A percentile compares a stretch with the other conserved stretches of the same genome.
Evolutionary conservation across 2,329 filamentous ascomycete species (phyloP).

Genomic region (Microdochium bolleyi): DNA sequence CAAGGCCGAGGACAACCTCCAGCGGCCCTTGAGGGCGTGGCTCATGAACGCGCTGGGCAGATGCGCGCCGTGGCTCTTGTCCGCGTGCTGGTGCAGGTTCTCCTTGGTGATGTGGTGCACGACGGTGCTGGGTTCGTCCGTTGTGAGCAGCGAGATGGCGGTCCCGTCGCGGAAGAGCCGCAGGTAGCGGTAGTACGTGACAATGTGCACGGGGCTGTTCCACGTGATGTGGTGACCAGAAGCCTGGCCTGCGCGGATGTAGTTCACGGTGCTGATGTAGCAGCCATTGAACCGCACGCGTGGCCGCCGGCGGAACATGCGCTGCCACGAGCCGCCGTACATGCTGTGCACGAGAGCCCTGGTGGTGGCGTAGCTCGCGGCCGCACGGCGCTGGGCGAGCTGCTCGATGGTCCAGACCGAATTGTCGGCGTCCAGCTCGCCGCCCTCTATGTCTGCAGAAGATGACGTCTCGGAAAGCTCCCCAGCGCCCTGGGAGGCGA

Average conservation of each 20-base stretch:
- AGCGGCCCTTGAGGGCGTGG: conserved; percentile 52
- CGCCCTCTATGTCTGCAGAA: conserved; percentile 10
- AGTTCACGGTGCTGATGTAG: conserved; percentile 97
- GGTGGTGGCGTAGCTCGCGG: conserved; percentile 25
- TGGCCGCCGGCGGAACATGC: conserved; percentile 74
- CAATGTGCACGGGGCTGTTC: conserved; percentile 80
- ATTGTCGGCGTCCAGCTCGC: conserved; percentile 19
- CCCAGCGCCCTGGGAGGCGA: conserved; percentile 5
- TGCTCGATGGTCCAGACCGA: conserved; percentile 26
- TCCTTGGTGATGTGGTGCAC: conserved; percentile 76
- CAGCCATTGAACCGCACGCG: conserved; percentile 89
- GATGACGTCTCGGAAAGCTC: conserved; percentile 6
- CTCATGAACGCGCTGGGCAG: conserved; percentile 53
- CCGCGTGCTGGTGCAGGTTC: conserved; percentile 42
- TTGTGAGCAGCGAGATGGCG: conserved; percentile 72
- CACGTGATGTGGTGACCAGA: conserved; percentile 66
- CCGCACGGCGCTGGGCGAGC: conserved; percentile 21
- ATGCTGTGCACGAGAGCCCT: conserved; percentile 29
- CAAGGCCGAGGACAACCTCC: conserved; percentile 32
- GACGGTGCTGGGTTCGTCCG: conserved; percentile 74
- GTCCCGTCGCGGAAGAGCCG: conserved; percentile 90
- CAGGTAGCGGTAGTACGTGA: conserved; percentile 96
- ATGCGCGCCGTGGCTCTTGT: conserved; percentile 25
- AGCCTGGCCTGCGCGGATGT: conserved; percentile 73
- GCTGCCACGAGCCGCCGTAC: conserved; percentile 48